Conservation (phyloP, 169 alveolate genomes). For the Plasmodium cynomolgi region DNA sequence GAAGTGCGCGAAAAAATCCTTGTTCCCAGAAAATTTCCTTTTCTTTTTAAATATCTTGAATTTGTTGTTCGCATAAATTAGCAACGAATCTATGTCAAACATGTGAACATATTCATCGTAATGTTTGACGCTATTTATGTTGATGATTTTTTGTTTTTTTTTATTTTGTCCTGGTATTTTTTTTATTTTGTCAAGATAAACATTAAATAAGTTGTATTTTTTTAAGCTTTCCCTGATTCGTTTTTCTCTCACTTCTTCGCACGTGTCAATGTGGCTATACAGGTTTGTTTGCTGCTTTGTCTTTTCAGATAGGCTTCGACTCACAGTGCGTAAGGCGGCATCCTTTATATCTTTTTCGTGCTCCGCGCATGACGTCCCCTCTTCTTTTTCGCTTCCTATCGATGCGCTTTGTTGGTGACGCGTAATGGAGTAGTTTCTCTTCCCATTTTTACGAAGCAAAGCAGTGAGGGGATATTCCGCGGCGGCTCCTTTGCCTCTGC, state of each 20-base stretch:
- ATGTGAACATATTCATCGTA: slow-evolving; percentile 36
- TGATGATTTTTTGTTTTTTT: slow-evolving; percentile 34
- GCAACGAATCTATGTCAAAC: slow-evolving; percentile 45
- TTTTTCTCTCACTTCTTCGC: slow-evolving; percentile 3
- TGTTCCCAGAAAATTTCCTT: neutral
- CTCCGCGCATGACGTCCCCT: neutral
- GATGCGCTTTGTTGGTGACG: neutral
- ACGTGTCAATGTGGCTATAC: neutral
- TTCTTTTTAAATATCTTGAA: slow-evolving; percentile 18
- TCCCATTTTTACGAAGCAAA: slow-evolving; percentile 10
- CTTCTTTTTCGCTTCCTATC: neutral
- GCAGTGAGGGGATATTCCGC: neutral
- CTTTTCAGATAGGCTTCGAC: neutral
- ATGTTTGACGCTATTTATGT: slow-evolving; percentile 66
- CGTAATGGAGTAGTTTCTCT: slow-evolving; percentile 4
- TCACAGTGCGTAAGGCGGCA: neutral
- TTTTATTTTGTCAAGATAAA: slow-evolving; percentile 67
- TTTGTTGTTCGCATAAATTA: slow-evolving; percentile 42
- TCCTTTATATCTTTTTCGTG: slow-evolving; percentile 4
- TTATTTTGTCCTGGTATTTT: neutral
- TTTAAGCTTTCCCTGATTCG: slow-evolving; percentile 47
- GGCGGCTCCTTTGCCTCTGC: neutral
- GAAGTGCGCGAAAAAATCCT: neutral
- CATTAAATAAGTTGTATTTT: slow-evolving; percentile 61
- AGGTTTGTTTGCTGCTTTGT: neutral